phyloP scores from a whole-genome alignment of 768 basidiomycete species.

The Plicaturopsis crispa region DNA sequence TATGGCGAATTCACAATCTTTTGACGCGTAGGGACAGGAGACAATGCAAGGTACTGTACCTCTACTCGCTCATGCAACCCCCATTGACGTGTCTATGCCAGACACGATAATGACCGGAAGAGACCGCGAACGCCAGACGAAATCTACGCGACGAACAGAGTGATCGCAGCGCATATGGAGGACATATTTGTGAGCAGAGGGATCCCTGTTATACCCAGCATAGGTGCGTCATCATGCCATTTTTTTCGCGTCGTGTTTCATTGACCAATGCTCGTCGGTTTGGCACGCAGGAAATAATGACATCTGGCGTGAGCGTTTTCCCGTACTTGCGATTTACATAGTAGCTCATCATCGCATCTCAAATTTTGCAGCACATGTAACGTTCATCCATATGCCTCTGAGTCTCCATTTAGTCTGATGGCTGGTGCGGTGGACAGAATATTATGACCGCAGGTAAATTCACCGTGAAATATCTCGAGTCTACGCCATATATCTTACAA shows the following conservation, averaged over 20 bases:
- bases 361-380: too few species aligned
- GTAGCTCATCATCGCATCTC: conserved; percentile 2
- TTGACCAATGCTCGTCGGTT: not conserved
- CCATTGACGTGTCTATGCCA: conserved; percentile 22
- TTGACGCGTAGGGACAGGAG: conserved; percentile 77
- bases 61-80: not conserved
- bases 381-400: too few species aligned
- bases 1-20: conserved; percentile 1
- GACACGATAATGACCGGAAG: conserved; percentile 80
- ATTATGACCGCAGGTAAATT: conserved; percentile 59
- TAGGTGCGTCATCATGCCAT: conserved; percentile 40
- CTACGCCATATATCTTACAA: conserved; percentile 6
- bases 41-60: conserved; percentile 52
- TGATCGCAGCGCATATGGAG: conserved; percentile 62
- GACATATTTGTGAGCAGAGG: conserved; percentile 61
- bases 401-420: too few species aligned
- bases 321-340: conserved; percentile 3
- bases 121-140: conserved; percentile 76
- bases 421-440: too few species aligned
- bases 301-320: conserved; percentile 64
- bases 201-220: conserved; percentile 74
- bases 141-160: conserved; percentile 69
- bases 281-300: conserved; percentile 73
- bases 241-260: conserved; percentile 4
- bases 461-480: too few species aligned